phyloP scores from a whole-genome alignment of 176 grass and related monocot genomes.

The Juncus effusus region DNA sequence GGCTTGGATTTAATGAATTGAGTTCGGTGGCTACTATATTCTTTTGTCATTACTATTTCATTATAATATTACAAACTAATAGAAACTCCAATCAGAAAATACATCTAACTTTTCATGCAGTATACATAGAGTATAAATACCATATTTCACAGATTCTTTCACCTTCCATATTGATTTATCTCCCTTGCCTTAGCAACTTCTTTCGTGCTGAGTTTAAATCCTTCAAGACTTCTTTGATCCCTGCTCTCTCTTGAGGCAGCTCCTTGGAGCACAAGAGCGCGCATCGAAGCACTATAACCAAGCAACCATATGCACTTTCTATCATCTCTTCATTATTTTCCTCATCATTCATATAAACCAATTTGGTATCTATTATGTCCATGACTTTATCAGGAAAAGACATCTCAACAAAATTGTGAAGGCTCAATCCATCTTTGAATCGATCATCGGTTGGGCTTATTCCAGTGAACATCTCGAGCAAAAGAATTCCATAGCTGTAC shows the following conservation, averaged over 20 bases:
- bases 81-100: too few relatives aligned
- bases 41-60: too few relatives aligned
- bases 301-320: slow-evolving; percentile 9
- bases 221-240: slow-evolving; percentile 11
- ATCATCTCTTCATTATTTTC: neutral
- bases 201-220: slow-evolving; percentile 1
- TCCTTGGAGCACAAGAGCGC: slow-evolving; percentile 16
- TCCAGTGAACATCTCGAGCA: slow-evolving; percentile 52
- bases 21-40: too few relatives aligned
- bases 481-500: slow-evolving; percentile 52
- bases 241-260: neutral
- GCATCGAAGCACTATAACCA: slow-evolving; percentile 17
- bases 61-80: too few relatives aligned
- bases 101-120: too few relatives aligned
- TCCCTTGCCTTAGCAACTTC: slow-evolving; percentile 1
- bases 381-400: neutral
- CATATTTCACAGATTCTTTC: too few relatives aligned
- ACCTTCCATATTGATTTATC: too few relatives aligned
- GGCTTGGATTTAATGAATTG: too few relatives aligned
- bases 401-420: slow-evolving; percentile 14
- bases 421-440: slow-evolving; percentile 26
- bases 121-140: too few relatives aligned
- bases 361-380: neutral
- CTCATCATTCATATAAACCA: neutral
- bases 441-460: slow-evolving; percentile 34